These are phyloP conservation scores for Calocybe gangraenosa DNA, from an alignment of 768 basidiomycete genomes.

Conservation along the genomic window DNA sequence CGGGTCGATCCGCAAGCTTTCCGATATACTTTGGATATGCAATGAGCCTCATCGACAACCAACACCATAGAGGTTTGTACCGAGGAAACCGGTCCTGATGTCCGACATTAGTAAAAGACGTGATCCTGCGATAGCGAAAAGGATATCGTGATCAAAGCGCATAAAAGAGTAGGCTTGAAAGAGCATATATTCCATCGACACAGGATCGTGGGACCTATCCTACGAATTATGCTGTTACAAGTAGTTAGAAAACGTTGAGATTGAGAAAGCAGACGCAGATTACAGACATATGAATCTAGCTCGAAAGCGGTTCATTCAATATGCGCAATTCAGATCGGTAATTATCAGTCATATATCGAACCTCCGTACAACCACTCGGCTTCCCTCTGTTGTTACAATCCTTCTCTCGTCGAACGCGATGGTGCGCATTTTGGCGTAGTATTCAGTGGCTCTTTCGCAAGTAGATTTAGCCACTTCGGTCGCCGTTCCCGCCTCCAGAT, in stretches of 20 bases:
- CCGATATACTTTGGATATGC: constrained; percentile 2
- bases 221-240: too few species aligned
- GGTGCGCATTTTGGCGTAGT: constrained; percentile 29
- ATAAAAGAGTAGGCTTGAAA: too few species aligned
- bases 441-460: constrained; percentile 7
- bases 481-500: constrained; percentile 60
- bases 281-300: too few species aligned
- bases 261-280: too few species aligned
- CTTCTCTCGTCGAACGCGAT: constrained; percentile 73
- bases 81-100: background rate
- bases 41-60: too few species aligned
- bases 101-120: background rate
- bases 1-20: constrained; percentile 4
- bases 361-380: constrained; percentile 44
- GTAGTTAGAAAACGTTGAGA: too few species aligned
- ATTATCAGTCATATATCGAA: constrained; percentile 50
- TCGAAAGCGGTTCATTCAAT: too few species aligned
- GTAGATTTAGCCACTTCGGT: constrained; percentile 34
- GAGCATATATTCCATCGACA: too few species aligned
- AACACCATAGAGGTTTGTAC: too few species aligned
- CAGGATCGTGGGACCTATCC: too few species aligned
- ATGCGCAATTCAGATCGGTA: background rate
- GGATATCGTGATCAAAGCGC: too few species aligned
- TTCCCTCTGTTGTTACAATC: constrained; percentile 50
- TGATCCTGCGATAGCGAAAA: background rate